Percentiles rank a stretch among this genome's conserved stretches.
Conservation (phyloP, 2,329 filamentous ascomycete genomes). For the Blumeriella jaapii region DNA sequence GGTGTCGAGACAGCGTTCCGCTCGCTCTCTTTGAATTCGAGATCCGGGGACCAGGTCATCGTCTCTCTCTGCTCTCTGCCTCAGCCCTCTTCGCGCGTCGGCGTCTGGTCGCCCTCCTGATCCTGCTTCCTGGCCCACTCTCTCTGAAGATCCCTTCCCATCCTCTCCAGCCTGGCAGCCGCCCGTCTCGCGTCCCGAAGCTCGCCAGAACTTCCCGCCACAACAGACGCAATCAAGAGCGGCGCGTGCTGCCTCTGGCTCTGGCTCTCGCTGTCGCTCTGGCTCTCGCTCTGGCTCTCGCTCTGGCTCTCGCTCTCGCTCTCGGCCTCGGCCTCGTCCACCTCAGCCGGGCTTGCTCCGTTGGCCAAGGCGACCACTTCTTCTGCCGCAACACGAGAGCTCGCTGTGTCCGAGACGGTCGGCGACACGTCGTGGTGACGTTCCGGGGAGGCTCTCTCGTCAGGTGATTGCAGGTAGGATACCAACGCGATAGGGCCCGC, state of each 20-base stretch:
- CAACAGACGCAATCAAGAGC: constrained; percentile 42
- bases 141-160: constrained; percentile 43
- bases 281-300: constrained; percentile 7
- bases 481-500: constrained; percentile 30
- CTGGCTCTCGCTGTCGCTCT: neutral
- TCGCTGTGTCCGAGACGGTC: neutral
- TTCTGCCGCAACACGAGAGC: neutral
- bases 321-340: constrained; percentile 7
- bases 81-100: constrained; percentile 14
- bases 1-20: no score
- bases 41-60: no score
- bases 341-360: constrained; percentile 6
- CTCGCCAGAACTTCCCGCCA: constrained; percentile 37
- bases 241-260: constrained; percentile 29
- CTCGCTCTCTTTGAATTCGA: no score
- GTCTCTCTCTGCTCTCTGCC: no score
- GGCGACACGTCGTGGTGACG: constrained; percentile 13
- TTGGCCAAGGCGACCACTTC: constrained; percentile 11
- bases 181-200: constrained; percentile 41
- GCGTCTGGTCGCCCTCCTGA: neutral
- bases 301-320: neutral
- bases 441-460: constrained; percentile 4
- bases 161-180: constrained; percentile 39
- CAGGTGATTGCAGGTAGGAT: constrained; percentile 34
- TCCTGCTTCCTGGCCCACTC: constrained; percentile 35